Conservation (phyloP, 2,329 filamentous ascomycete species). For the Curvularia sp. region DNA sequence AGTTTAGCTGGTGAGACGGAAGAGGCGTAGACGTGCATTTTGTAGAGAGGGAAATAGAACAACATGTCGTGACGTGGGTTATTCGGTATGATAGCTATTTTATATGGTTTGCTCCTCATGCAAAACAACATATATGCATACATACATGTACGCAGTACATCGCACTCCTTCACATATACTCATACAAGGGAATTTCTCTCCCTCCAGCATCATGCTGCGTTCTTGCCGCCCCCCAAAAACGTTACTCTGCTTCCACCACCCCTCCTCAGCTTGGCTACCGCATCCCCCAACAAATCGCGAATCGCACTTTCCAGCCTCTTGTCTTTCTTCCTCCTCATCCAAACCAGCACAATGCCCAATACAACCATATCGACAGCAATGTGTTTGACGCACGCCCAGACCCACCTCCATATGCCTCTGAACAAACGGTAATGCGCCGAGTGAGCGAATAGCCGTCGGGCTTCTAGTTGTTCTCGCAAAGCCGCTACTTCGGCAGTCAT, state of each 20-base stretch:
- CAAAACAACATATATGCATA: background rate
- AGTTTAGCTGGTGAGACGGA: slow-evolving; percentile 18
- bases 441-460: slow-evolving; percentile 73
- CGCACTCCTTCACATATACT: background rate
- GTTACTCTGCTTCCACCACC: slow-evolving; percentile 43
- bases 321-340: slow-evolving; percentile 76
- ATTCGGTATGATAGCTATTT: background rate
- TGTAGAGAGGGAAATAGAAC: background rate
- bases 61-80: background rate
- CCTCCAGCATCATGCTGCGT: background rate
- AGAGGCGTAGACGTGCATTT: too few relatives aligned
- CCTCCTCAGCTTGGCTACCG: slow-evolving; percentile 49
- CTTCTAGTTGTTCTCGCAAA: slow-evolving; percentile 86
- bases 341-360: slow-evolving; percentile 70
- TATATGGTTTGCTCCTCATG: background rate
- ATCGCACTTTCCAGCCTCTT: slow-evolving; percentile 76
- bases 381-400: slow-evolving; percentile 80
- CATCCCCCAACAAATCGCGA: slow-evolving; percentile 65
- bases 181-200: background rate
- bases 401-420: slow-evolving; percentile 57
- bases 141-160: background rate
- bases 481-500: slow-evolving; percentile 93
- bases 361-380: slow-evolving; percentile 74
- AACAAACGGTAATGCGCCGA: slow-evolving; percentile 67
- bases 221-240: slow-evolving; percentile 29